Evolutionary conservation across 176 grass and related monocot genomes (phyloP), one percentile per base, ranked within the genome.

Genomic region (Oryza meridionalis): DNA sequence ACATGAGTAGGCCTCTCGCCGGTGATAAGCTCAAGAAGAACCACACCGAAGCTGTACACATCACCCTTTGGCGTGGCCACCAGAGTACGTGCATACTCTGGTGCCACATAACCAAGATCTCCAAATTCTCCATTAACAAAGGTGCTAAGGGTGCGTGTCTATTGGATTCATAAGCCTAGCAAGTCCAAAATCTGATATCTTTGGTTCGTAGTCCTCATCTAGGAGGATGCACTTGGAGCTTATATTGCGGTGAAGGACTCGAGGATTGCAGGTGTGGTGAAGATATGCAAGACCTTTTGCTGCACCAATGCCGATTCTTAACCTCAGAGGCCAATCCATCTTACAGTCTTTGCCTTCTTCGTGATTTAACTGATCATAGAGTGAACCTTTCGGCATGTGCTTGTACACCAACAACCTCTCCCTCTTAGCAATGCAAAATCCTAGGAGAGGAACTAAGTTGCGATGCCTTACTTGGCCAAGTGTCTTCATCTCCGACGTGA

Each of bases 121-220:
- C 94, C 94, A 22, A 94, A 97, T 80, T 97, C 94, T 0, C 94
- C 92, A 0, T 94, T 97, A 7, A 97, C 90, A 87, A 97, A 97
- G 70, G 94, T 97, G 84, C 92, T 97, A 59, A 97, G 90, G n/a
- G 76, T 97, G 95, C 10, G 92, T 97, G 59, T 97, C 95, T 76
- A 97, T 67, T 13, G 95, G 95, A 70, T 94, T 97, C 92, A 94
- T 94, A 73, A 97, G 84, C 79, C 95, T 94, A 35, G 95, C 95
- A 65, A 97, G 88, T 24, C 95, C 95, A 49, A 97, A 94, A 35
- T 97, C 95, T 0, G 95, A 97, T 77, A 97, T 97, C 77, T 89
- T 97, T 17, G 95, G 92, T 58, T 94, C 90, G 0, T 83, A 91
- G 84, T 92, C 80, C 21, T 94, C 75, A 72, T 94, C 95, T 75